Percentiles rank a stretch among this genome's conserved stretches.
phyloP scores from a whole-genome alignment of 306 rosid species.

The Prunus kanzakura region DNA sequence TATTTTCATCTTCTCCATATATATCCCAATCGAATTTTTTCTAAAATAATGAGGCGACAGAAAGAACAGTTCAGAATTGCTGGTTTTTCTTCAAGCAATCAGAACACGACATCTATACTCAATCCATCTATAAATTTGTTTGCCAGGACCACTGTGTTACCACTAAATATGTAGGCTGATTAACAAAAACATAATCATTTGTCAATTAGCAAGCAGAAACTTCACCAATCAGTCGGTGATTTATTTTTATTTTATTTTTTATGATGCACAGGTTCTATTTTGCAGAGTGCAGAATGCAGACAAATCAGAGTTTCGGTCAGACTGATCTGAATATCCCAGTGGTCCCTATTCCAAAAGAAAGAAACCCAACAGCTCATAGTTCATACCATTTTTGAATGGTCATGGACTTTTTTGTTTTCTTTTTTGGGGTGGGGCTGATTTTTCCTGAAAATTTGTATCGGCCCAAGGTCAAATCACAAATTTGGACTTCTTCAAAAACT shows the following conservation, averaged over 20 bases:
- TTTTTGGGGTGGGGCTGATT: background rate
- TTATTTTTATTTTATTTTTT: background rate
- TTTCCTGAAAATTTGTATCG: background rate
- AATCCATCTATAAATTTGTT: slow-evolving; percentile 10
- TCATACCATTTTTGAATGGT: background rate
- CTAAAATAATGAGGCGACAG: too few species aligned
- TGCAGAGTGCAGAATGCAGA: background rate
- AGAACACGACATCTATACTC: slow-evolving; percentile 1
- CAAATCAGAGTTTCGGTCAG: background rate
- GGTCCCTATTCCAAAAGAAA: slow-evolving; percentile 5
- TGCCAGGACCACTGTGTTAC: too few species aligned
- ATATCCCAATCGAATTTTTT: too few species aligned
- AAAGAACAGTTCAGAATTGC: background rate
- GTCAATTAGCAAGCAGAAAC: background rate
- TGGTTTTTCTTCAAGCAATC: slow-evolving; percentile 10
- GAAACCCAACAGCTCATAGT: background rate
- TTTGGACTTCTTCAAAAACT: background rate
- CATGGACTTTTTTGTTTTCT: too few species aligned
- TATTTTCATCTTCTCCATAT: too few species aligned
- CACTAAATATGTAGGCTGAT: slow-evolving; percentile 12
- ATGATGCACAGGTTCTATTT: slow-evolving; percentile 8
- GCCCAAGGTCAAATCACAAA: background rate
- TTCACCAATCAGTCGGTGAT: background rate
- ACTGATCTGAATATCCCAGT: slow-evolving; percentile 4
- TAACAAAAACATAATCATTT: background rate